Conservation (phyloP, 441 rosid genomes). For the Populus hybrid region DNA sequence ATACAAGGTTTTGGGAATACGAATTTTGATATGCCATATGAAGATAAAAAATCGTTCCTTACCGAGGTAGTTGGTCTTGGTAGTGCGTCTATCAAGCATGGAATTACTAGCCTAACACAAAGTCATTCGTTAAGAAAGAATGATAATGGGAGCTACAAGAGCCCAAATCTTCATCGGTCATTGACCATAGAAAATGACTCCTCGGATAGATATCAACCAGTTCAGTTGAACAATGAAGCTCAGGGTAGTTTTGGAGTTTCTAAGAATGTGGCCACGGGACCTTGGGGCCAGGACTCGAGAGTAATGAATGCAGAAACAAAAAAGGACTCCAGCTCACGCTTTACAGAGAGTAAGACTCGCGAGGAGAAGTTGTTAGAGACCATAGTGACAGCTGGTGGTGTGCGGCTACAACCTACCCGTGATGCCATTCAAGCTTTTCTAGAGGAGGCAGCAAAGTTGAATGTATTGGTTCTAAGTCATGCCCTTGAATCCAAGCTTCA, state of each 20-base stretch:
- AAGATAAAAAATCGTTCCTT: constrained; percentile 88
- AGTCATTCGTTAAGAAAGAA: constrained; percentile 62
- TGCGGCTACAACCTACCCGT: constrained; percentile 93
- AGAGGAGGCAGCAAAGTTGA: constrained; percentile 78
- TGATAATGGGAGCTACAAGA: constrained; percentile 79
- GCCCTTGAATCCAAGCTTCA: constrained; percentile 85
- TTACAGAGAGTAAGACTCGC: constrained; percentile 60
- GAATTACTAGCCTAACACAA: constrained; percentile 76
- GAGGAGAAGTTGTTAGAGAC: constrained; percentile 93
- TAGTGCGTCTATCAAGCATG: constrained; percentile 94
- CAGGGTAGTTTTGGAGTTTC: constrained; percentile 46
- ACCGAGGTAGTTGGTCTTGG: constrained; percentile 95
- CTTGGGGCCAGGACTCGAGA: constrained; percentile 57
- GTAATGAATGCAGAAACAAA: constrained; percentile 31
- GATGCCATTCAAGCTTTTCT: constrained; percentile 87
- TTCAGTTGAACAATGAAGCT: constrained; percentile 43
- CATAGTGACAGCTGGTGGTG: constrained; percentile 90
- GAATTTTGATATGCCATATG: constrained; percentile 64
- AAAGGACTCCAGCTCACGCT: constrained; percentile 49
- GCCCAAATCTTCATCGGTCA: constrained; percentile 86
- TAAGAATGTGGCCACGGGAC: constrained; percentile 46
- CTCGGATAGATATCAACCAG: constrained; percentile 77
- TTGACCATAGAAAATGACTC: constrained; percentile 68
- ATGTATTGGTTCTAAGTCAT: constrained; percentile 62
- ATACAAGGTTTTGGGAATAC: constrained; percentile 97